Conservation (phyloP, 345 rosid species). For the Eucalyptus pauciflora region DNA sequence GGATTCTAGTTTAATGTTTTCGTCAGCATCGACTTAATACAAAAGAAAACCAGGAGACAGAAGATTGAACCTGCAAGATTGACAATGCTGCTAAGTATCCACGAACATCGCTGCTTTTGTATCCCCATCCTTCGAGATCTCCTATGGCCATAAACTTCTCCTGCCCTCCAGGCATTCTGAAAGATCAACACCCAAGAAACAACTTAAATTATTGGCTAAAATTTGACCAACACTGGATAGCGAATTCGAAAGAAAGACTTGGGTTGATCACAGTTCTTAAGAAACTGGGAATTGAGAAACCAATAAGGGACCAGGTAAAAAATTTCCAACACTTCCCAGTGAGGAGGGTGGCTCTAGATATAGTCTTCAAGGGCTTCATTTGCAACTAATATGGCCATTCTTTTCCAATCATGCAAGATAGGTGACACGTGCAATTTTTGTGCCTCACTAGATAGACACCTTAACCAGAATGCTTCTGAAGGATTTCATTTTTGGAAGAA, state of each 20-base stretch:
- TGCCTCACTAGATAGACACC: neutral
- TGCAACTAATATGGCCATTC: neutral
- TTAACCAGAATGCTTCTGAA: neutral
- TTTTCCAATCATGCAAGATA: neutral
- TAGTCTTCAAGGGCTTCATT: neutral
- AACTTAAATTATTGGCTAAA: neutral
- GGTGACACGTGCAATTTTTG: neutral
- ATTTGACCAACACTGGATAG: neutral
- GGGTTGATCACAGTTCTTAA: neutral
- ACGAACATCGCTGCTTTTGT: conserved; percentile 58
- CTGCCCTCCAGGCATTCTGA: conserved; percentile 70
- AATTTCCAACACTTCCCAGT: neutral
- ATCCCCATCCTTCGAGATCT: conserved; percentile 93
- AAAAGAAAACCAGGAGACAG: neutral
- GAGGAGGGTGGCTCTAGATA: neutral
- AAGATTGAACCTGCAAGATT: conserved; percentile 58
- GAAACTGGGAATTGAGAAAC: neutral
- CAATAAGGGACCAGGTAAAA: neutral
- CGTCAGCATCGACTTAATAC: neutral
- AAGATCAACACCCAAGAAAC: neutral
- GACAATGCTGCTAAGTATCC: conserved; percentile 64
- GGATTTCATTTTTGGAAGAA: neutral
- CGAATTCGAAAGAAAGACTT: neutral
- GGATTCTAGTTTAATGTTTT: neutral
- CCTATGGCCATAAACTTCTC: conserved; percentile 59